Base-by-base conservation (phyloP, 768 basidiomycete genomes). In the Rhizopogon rudus region DNA sequence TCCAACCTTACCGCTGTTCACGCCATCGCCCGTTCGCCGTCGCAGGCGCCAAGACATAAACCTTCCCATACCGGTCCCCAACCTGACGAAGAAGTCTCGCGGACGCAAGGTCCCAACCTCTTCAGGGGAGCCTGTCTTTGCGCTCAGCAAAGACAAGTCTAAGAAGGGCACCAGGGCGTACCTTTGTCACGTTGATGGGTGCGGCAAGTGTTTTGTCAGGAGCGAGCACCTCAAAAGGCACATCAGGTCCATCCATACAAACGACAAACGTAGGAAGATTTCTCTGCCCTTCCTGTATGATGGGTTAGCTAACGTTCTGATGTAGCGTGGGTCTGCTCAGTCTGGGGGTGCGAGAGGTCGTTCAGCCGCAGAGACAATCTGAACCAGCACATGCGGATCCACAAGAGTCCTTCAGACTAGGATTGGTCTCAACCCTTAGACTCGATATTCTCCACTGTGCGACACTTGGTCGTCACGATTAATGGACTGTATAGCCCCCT, bases 171-270 rank as follows among this genome's bases (percentile, higher is more conserved):
- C 62, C 13, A 73, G 87, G 46, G 75, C 78, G 29, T 87, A 83
- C 67, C 75, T 81, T 57, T 93, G 91, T 67, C 74, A 76, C 17
- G 87, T 88, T 0, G 73, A 80, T 1, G 88, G 81, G 1, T 93
- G 91, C 61, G 83, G 82, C 16, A 91, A 91, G 72, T 84, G 84
- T 54, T 94, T 94, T 62, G 81, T 81, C 39, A 76, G 91, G 2
- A 81, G 84, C 1, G 89, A 92, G 61, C 91, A 93, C 68, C 73
- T 94, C 55, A 91, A 91, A 71, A 73, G 91, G 28, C 91, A 93
- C 71, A 79, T 92, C 17, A 70, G 86, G 56, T 85, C 84, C 52
- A 86, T 93, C 48, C 91, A 93, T 68, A 91, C 91, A 2, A 75
- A 88, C 60, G 89, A 91, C 63, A 91, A 88, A 76, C 87, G 91